Percentiles rank a stretch among this genome's conserved stretches.
Evolutionary conservation across 345 rosid genomes (phyloP).

Genomic region (Syzygium jambos): DNA sequence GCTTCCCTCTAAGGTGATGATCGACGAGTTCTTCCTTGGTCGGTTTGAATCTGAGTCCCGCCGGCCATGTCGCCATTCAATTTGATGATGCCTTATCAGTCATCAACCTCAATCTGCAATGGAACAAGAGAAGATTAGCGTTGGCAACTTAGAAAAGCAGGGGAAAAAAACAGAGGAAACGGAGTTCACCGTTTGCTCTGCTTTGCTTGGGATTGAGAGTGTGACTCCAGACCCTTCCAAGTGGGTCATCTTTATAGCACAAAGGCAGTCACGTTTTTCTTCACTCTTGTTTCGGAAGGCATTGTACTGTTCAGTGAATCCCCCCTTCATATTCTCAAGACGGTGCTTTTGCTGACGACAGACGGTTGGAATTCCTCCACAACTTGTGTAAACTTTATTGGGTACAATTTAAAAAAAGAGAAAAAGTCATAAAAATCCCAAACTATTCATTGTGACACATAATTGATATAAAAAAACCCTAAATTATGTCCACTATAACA

Average conservation of each 20-base stretch:
- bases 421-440: no score
- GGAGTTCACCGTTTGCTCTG: background rate
- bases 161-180: background rate
- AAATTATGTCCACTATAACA: no score
- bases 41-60: background rate
- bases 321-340: background rate
- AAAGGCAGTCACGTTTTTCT: background rate
- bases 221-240: background rate
- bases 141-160: background rate
- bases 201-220: background rate
- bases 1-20: background rate
- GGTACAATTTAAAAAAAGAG: background rate
- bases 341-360: background rate
- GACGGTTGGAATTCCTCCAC: background rate
- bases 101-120: background rate
- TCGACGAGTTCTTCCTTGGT: background rate
- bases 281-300: background rate
- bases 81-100: background rate
- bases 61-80: background rate
- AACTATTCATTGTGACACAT: no score
- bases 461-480: no score
- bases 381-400: background rate
- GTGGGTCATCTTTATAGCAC: background rate
- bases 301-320: background rate
- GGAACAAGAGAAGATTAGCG: background rate